Base-by-base conservation (phyloP, 495 filamentous ascomycete species). In the Hypoxylon intermedium region DNA sequence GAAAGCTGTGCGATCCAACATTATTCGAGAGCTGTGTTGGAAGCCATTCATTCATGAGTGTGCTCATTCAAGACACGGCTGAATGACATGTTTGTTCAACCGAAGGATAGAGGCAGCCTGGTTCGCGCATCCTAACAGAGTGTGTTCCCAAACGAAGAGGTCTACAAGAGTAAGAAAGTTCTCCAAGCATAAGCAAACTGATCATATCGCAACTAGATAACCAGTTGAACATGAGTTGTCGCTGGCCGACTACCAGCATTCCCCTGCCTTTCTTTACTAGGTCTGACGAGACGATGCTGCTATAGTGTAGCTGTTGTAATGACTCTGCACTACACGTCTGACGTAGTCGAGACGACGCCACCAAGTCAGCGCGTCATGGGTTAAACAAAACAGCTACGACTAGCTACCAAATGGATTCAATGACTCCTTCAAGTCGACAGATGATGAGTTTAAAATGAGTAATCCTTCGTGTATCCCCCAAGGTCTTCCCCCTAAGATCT, bases 341-440 rank as follows among this genome's bases (percentile, higher is more conserved):
- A 49, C 52, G 45, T 57, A 34, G 41, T 40, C 26, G 7, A 47
- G 33, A 60, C 19, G 49, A 40, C 41, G 57, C 4, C 20, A 48
- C 30, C n/a, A 2, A 56, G 13, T 63, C 53, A 57, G 31, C 36
- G 31, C 60, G 48, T 63, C 60, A 57, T 63, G 20, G 20, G 18
- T 9, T 15, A 41, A 47, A 23, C 16, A 1, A 41, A 30, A 28
- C 9, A 9, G 7, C 15, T 30, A 42, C n/a, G 15, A 41, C 1
- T 15, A 16, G n/a, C 30, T 43, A 26, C 4, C 12, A 12, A 20
- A 34, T 31, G 33, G 1, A 7, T 23, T 54, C 36, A 13, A 61
- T 61, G 13, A 24, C 41, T 26, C 12, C 23, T 31, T 13, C 9
- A 23, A 19, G 18, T 40, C 28, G 0, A 47, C 31, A 42, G 0